phyloP scores from a whole-genome alignment of 106 monocot species.

The Acanthochlamys bracteata region DNA sequence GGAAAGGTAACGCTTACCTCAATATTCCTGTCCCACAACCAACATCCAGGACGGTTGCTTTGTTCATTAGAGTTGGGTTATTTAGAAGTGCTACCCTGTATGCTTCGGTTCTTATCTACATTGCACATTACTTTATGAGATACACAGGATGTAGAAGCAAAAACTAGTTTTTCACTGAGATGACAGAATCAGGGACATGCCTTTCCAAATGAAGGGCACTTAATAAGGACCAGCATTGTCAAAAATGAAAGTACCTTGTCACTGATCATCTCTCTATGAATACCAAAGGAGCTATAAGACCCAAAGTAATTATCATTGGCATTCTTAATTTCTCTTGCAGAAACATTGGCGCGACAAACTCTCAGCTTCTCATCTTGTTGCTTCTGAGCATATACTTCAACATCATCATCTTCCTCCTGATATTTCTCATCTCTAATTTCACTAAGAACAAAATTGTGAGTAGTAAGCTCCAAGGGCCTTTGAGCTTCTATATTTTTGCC shows the following conservation, averaged over 20 bases:
- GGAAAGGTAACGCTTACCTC: too few species aligned
- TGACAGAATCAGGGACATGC: too few species aligned
- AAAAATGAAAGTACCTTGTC: conserved; percentile 54
- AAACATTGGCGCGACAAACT: conserved; percentile 49
- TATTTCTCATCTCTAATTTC: not conserved
- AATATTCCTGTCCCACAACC: conserved; percentile 99
- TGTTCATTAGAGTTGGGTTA: conserved; percentile 75
- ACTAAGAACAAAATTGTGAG: conserved; percentile 7
- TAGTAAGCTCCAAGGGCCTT: conserved; percentile 2
- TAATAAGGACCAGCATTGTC: not conserved
- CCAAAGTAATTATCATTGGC: conserved; percentile 83
- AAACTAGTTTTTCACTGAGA: too few species aligned
- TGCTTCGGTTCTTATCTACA: conserved; percentile 77
- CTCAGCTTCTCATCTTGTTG: conserved; percentile 30
- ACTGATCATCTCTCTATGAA: conserved; percentile 95
- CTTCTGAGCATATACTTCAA: conserved; percentile 12
- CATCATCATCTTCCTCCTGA: not conserved
- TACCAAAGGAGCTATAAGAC: conserved; percentile 82
- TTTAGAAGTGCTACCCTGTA: conserved; percentile 67
- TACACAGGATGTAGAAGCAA: too few species aligned
- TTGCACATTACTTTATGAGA: not conserved
- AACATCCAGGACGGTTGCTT: conserved; percentile 85
- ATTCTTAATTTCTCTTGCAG: conserved; percentile 49
- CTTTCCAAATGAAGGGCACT: not conserved
- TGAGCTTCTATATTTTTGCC: conserved; percentile 12